phyloP scores from a whole-genome alignment of 2,329 filamentous ascomycete genomes.

The Aspergillus novofumigatus region DNA sequence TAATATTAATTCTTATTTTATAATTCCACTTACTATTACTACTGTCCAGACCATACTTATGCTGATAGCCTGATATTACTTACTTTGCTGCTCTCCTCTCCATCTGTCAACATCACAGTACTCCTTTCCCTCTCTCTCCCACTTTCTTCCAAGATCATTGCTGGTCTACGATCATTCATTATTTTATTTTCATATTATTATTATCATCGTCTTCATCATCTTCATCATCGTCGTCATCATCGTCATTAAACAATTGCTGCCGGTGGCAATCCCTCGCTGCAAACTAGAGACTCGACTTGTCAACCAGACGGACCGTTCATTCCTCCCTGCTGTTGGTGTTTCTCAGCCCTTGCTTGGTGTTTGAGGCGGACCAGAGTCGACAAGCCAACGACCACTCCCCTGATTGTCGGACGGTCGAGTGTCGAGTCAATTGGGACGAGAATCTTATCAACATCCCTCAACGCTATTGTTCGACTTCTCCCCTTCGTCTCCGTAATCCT shows the following conservation, averaged over 20 bases:
- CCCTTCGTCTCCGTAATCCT: neutral
- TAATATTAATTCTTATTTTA: neutral
- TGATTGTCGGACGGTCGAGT: neutral
- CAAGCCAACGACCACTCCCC: neutral
- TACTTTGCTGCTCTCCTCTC: neutral
- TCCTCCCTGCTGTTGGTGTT: slow-evolving; percentile 10
- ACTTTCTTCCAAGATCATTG: neutral
- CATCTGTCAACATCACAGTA: neutral
- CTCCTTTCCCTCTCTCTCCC: neutral
- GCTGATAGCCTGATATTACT: neutral
- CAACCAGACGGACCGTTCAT: slow-evolving; percentile 6
- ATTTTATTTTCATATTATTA: slow-evolving; percentile 2
- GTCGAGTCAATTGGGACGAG: neutral
- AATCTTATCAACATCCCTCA: neutral
- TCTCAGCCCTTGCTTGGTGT: slow-evolving; percentile 17
- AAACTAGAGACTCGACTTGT: slow-evolving; percentile 3
- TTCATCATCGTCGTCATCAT: neutral
- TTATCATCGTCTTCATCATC: neutral
- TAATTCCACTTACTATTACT: neutral
- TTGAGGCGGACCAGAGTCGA: neutral
- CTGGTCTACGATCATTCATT: slow-evolving; percentile 8
- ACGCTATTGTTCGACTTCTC: neutral
- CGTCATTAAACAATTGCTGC: slow-evolving; percentile 22
- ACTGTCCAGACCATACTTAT: neutral
- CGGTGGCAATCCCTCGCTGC: slow-evolving; percentile 27